Evolutionary conservation across 208 protist genomes (phyloP), one percentile per base, ranked within the genome.

Genomic region (Acanthamoeba healyi): DNA sequence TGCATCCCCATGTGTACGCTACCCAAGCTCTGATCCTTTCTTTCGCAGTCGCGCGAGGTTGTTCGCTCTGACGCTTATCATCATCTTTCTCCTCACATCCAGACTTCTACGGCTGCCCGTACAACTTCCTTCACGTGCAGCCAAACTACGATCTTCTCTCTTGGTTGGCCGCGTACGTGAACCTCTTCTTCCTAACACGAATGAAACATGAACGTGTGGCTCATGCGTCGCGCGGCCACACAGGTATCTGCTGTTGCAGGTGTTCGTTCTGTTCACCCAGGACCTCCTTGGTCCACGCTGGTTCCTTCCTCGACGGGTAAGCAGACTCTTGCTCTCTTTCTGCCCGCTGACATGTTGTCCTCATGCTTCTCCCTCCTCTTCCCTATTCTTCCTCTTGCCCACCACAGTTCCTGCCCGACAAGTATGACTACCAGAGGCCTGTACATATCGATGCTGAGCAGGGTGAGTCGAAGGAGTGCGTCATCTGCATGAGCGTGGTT

Each of bases 31-130:
- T 49, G 9, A 6, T 29, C 15, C 40, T 10, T 29, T 24, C 63
- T 79, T 22, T 49, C 26, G 24, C 70, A 3, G 29, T 32, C 32
- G 19, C 17, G 29, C 70, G 24, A 49, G 29, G 29, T 32, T 24
- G 26, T 6, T 1, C 17, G 4, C 2, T 4, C 24, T 24, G 56
- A 63, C 49, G 14, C 24, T 0, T 7, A 6, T 61, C 54, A 61
- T 79, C 6, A 2, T 81, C 3, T 6, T n/a, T 6, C 6, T 15
- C 32, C 29, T 9, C 36, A 34, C 34, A 3, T 2, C 2, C 74
- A 95, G 91, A 97, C 67, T 96, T 96, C 34, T 95, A 94, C 63
- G 96, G 84, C 17, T 97, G 95, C 93, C 95, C 96, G 26, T 54
- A 94, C 34, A 97, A 97, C 65, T 95, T 96, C 40, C 51, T 97